Evolutionary conservation across 495 filamentous ascomycete genomes (phyloP).

Genomic region (Penicillium subrubescens): DNA sequence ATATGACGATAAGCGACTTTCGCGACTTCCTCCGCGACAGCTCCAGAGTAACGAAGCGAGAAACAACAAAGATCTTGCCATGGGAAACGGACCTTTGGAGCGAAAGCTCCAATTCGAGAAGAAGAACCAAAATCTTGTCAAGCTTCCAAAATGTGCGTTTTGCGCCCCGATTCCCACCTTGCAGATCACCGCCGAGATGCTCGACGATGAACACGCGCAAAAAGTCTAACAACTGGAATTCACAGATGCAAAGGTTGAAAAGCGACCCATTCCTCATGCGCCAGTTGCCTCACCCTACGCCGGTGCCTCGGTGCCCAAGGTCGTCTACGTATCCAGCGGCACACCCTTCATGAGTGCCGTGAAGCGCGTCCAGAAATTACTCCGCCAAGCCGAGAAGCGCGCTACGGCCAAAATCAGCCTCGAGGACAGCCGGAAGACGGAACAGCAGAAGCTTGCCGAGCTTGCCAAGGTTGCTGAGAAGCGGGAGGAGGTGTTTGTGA

Average conservation of each 20-base stretch:
- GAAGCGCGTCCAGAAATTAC: conserved; percentile 75
- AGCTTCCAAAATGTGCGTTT: conserved; percentile 40
- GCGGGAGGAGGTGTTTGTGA: conserved; percentile 67
- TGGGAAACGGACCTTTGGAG: conserved; percentile 34
- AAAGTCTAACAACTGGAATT: conserved; percentile 16
- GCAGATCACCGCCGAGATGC: background rate
- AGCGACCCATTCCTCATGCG: conserved; percentile 73
- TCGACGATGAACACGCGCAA: conserved; percentile 3
- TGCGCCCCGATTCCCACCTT: background rate
- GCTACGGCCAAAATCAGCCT: conserved; percentile 45
- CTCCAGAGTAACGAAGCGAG: background rate
- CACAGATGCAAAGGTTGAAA: conserved; percentile 52
- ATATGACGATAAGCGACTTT: conserved; percentile 18
- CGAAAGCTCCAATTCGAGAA: conserved; percentile 42
- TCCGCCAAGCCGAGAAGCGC: conserved; percentile 65
- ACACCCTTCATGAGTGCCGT: conserved; percentile 82
- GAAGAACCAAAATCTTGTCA: conserved; percentile 42
- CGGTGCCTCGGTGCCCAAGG: conserved; percentile 53
- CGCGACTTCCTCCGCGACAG: background rate
- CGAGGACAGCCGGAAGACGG: conserved; percentile 42
- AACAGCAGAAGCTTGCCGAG: conserved; percentile 39
- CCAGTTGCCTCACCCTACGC: conserved; percentile 60
- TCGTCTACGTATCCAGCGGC: conserved; percentile 75
- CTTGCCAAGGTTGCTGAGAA: conserved; percentile 42
- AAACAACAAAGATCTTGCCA: conserved; percentile 9